Percentiles rank a stretch among this genome's conserved stretches.
These are phyloP conservation scores for Xylariaceae sp. DNA, from an alignment of 2,329 filamentous ascomycete species.

Conservation along the genomic window DNA sequence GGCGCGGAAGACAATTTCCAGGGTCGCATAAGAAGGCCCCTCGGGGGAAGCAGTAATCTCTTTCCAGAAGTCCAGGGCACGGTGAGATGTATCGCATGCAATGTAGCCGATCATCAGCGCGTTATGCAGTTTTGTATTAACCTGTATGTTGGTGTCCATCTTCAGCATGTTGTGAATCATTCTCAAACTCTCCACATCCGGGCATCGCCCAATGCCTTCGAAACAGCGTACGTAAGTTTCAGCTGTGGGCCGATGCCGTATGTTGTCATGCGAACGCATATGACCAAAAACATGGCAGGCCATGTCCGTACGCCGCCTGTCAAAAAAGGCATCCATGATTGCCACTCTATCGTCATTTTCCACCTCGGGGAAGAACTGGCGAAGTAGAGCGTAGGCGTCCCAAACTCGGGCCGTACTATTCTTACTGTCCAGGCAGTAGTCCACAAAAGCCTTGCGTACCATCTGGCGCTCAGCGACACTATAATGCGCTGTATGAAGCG, in stretches of 20 bases:
- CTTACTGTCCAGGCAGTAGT: slow-evolving; percentile 68
- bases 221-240: slow-evolving; percentile 82
- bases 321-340: slow-evolving; percentile 84
- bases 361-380: slow-evolving; percentile 70
- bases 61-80: slow-evolving; percentile 80
- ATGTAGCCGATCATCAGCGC: slow-evolving; percentile 87
- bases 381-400: slow-evolving; percentile 69
- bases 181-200: slow-evolving; percentile 69
- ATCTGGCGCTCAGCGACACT: slow-evolving; percentile 71
- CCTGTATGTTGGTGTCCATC: slow-evolving; percentile 81
- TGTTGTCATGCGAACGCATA: slow-evolving; percentile 80
- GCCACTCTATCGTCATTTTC: slow-evolving; percentile 67
- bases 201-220: slow-evolving; percentile 70
- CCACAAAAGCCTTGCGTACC: slow-evolving; percentile 69
- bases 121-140: slow-evolving; percentile 79
- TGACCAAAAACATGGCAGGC: slow-evolving; percentile 86
- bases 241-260: slow-evolving; percentile 67
- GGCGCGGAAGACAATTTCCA: slow-evolving; percentile 80
- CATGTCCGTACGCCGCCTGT: slow-evolving; percentile 79
- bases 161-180: slow-evolving; percentile 93
- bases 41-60: slow-evolving; percentile 84
- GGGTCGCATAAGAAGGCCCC: slow-evolving; percentile 80
- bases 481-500: slow-evolving; percentile 73
- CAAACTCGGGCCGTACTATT: slow-evolving; percentile 69
- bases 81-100: slow-evolving; percentile 67